Evolutionary conservation across 768 basidiomycete genomes (phyloP).

Genomic region (Mycena belliarum): DNA sequence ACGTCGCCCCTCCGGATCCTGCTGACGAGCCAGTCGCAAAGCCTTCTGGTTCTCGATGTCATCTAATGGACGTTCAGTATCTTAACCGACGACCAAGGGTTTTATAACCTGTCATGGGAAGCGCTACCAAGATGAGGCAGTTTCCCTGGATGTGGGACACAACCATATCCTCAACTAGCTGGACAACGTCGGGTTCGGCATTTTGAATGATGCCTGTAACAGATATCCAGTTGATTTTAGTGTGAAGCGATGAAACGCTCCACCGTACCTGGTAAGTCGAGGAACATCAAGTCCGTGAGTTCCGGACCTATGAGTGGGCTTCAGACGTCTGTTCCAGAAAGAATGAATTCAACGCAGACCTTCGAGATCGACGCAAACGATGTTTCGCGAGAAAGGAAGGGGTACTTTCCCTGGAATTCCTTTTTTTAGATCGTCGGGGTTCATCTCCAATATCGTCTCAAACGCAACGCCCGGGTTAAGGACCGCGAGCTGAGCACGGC

Average conservation of each 20-base stretch:
- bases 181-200: slow-evolving; percentile 41
- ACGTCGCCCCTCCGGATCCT: slow-evolving; percentile 46
- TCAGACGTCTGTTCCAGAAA: too few species aligned
- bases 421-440: slow-evolving; percentile 19
- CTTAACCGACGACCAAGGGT: neutral
- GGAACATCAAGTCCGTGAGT: slow-evolving; percentile 39
- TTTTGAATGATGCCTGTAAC: slow-evolving; percentile 50
- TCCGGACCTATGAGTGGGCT: slow-evolving; percentile 25
- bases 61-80: slow-evolving; percentile 32
- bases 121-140: slow-evolving; percentile 52
- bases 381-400: slow-evolving; percentile 39
- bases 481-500: slow-evolving; percentile 50
- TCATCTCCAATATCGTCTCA: slow-evolving; percentile 14
- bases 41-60: slow-evolving; percentile 65
- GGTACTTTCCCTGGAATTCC: slow-evolving; percentile 2
- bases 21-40: slow-evolving; percentile 44
- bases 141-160: slow-evolving; percentile 50
- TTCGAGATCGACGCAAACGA: slow-evolving; percentile 42
- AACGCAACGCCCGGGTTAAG: slow-evolving; percentile 35
- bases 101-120: slow-evolving; percentile 54
- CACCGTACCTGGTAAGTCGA: slow-evolving; percentile 39
- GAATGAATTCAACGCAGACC: slow-evolving; percentile 13
- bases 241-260: neutral
- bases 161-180: slow-evolving; percentile 52
- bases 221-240: neutral